phyloP scores from a whole-genome alignment of 2,329 filamentous ascomycete species.

The Penicillium concentricum region DNA sequence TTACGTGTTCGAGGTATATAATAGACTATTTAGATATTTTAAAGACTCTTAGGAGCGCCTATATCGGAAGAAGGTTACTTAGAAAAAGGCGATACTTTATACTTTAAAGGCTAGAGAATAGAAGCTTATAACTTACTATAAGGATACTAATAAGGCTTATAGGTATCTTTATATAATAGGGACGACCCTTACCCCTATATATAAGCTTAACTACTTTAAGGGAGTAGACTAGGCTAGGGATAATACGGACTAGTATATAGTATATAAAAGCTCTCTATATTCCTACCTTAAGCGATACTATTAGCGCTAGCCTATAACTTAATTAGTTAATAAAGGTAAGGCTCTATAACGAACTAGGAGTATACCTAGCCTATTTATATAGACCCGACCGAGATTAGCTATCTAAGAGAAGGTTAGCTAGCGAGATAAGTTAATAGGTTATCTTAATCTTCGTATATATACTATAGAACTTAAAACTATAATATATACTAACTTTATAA shows the following conservation, averaged over 20 bases:
- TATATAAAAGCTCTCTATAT: not conserved
- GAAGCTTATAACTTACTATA: not conserved
- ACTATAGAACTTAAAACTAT: not conserved
- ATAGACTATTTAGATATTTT: no score
- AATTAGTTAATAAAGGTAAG: not conserved
- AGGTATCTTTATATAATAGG: not conserved
- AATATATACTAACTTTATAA: no score
- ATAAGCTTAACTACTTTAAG: not conserved
- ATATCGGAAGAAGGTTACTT: no score
- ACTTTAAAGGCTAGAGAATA: not conserved
- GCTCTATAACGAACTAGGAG: not conserved
- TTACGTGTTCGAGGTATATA: constrained; percentile 6
- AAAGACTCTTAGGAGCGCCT: no score
- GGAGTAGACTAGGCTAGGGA: not conserved
- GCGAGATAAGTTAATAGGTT: not conserved
- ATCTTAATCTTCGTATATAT: not conserved
- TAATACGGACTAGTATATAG: not conserved
- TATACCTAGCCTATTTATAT: not conserved
- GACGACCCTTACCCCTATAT: not conserved
- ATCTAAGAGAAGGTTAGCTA: not conserved
- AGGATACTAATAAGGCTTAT: not conserved
- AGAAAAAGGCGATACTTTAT: not conserved
- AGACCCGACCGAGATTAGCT: not conserved
- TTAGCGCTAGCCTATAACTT: not conserved
- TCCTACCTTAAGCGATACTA: not conserved